These are phyloP conservation scores for Pouteria glomerata DNA, from an alignment of 148 eudicot species.

Conservation along the genomic window DNA sequence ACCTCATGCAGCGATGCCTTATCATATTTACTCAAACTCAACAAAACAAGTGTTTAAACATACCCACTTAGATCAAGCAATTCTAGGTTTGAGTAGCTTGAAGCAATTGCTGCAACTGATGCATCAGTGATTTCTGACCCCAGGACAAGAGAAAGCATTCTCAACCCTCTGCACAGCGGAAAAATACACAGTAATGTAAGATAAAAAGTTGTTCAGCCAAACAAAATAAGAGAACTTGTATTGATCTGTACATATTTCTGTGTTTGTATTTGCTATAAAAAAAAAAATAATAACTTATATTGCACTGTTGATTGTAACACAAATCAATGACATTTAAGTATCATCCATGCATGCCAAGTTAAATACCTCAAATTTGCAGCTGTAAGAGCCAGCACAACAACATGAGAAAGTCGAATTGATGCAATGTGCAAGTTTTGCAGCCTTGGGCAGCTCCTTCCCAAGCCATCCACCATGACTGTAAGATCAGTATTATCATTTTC, in stretches of 20 bases:
- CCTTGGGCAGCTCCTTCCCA: conserved; percentile 76
- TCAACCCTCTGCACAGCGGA: conserved; percentile 55
- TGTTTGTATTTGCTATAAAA: background rate
- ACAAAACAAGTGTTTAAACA: conserved; percentile 12
- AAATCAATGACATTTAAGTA: background rate
- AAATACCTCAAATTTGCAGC: conserved; percentile 89
- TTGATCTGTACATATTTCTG: background rate
- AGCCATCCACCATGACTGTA: conserved; percentile 50
- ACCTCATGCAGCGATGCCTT: background rate
- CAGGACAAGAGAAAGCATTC: conserved; percentile 79
- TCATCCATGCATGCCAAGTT: background rate
- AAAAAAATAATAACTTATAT: too few relatives aligned
- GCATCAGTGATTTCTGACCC: conserved; percentile 88
- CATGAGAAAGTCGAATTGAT: conserved; percentile 61
- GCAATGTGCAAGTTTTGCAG: conserved; percentile 84
- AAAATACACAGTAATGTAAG: conserved; percentile 3
- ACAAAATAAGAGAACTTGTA: background rate
- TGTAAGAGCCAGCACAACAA: conserved; percentile 76
- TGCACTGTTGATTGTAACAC: too few relatives aligned
- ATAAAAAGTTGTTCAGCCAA: background rate
- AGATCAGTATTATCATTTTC: conserved; percentile 77
- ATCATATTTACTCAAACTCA: background rate
- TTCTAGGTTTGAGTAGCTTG: conserved; percentile 78
- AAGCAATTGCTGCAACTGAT: conserved; percentile 87
- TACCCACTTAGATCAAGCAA: conserved; percentile 97